Evolutionary conservation across 1,284 basidiomycete species (phyloP), one percentile per base, ranked within the genome.

Genomic region (Ceratobasidium sp.): DNA sequence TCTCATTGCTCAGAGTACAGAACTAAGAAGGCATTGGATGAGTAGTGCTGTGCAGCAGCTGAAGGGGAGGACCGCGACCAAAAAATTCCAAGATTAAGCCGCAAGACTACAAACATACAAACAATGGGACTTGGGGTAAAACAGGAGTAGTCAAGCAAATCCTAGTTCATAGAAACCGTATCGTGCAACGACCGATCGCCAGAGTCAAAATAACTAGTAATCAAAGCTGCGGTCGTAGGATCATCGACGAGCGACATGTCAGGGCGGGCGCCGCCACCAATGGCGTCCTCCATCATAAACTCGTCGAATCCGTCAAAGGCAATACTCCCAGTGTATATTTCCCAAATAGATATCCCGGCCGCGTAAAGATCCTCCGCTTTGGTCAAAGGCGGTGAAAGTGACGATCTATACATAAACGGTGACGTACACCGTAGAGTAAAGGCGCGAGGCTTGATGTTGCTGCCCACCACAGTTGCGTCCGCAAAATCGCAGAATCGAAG

Each of bases 401-500:
- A 8, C 2, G 30, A 2, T n/a, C 18, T 11, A 38, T 35, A 6
- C 28, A 57, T 32, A 38, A 23, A 32, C 7, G 54, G 54, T 14
- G 54, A 57, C 6, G 23, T 8, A 38, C 38, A 11, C 28, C 21
- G 54, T 3, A n/a, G 2, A 2, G 54, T 38, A 9, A 3, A 35
- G 2, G 28, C 54, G 5, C 54, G 54, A n/a, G 54, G 9, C n/a
- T 28, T 18, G 8, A 5, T n/a, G 18, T 18, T 35, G 7, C 21
- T 7, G 32, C 28, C 54, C 2, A 26, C 54, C 5, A 57, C 54
- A 38, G 38, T 16, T n/a, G 54, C 9, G 32, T 57, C 54, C n/a
- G 54, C 54, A 57, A 57, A 57, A n/a, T 57, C 54, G 18, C 30
- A 57, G 18, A 57, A 57, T 11, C 54, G 28, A 35, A 57, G 54